These are phyloP conservation scores for Argentina anserina DNA, from an alignment of 306 rosid genomes.

Conservation along the genomic window DNA sequence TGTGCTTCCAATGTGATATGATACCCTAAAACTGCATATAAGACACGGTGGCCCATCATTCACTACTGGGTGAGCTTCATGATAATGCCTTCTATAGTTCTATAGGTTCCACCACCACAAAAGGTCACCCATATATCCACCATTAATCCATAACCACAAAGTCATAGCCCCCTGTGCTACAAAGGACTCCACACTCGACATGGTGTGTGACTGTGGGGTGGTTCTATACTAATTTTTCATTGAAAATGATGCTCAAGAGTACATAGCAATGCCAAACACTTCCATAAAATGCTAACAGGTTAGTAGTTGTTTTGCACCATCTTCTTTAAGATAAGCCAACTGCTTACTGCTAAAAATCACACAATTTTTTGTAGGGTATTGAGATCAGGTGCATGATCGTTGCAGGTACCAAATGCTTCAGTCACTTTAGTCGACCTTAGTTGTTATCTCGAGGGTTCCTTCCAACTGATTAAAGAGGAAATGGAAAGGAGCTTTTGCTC, in stretches of 20 bases:
- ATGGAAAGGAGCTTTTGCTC: constrained; percentile 27
- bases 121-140: background rate
- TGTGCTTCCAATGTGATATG: background rate
- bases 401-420: constrained; percentile 33
- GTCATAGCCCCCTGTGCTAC: background rate
- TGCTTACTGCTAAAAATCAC: background rate
- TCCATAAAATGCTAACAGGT: background rate
- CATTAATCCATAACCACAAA: background rate
- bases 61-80: background rate
- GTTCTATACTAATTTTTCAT: background rate
- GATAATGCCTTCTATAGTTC: background rate
- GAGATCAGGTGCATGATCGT: constrained; percentile 30
- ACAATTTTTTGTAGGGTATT: background rate
- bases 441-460: constrained; percentile 31
- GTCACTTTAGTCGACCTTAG: constrained; percentile 20
- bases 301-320: background rate
- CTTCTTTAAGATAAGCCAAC: constrained; percentile 2
- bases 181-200: background rate
- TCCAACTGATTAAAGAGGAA: constrained; percentile 17
- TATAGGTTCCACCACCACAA: background rate
- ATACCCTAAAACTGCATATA: background rate
- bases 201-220: constrained; percentile 5
- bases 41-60: constrained; percentile 3
- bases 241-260: too few species aligned
- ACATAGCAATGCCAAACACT: background rate